Evolutionary conservation across 2,329 filamentous ascomycete genomes (phyloP).

Genomic region (Diplodia seriata): DNA sequence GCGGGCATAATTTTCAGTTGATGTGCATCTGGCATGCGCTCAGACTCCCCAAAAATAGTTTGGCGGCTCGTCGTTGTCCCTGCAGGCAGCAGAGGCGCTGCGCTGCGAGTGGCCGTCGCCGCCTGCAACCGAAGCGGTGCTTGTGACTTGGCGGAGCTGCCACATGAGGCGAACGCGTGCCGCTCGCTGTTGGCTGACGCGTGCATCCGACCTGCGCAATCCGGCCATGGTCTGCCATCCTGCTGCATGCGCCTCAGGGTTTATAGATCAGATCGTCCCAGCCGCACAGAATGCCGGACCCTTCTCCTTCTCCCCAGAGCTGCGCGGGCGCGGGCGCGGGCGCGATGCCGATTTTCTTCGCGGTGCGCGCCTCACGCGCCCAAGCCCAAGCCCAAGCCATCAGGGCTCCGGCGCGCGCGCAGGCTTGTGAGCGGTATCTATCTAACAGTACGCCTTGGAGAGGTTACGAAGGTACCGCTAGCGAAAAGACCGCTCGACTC

Average conservation of each 20-base stretch:
- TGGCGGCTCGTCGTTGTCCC: slow-evolving; percentile 21
- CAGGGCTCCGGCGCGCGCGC: background rate
- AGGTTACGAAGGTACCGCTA: slow-evolving; percentile 85
- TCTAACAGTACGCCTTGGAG: slow-evolving; percentile 89
- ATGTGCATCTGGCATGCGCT: slow-evolving; percentile 23
- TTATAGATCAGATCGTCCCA: background rate
- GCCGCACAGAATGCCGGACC: slow-evolving; percentile 7
- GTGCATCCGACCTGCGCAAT: background rate
- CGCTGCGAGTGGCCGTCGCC: background rate
- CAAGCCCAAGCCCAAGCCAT: slow-evolving; percentile 25
- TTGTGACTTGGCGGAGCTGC: slow-evolving; percentile 20
- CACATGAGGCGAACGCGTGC: slow-evolving; percentile 26
- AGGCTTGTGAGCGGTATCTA: slow-evolving; percentile 85
- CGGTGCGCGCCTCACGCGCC: background rate
- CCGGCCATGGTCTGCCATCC: background rate
- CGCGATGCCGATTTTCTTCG: background rate
- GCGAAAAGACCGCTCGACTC: slow-evolving; percentile 87
- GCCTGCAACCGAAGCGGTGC: slow-evolving; percentile 7
- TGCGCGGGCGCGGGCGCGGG: background rate
- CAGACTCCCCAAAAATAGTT: slow-evolving; percentile 22
- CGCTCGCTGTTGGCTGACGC: slow-evolving; percentile 4
- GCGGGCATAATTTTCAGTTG: slow-evolving; percentile 25
- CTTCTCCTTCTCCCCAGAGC: background rate
- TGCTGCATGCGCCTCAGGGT: background rate
- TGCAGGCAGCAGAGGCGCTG: slow-evolving; percentile 18